These are phyloP conservation scores for Yarrowia galli DNA, from an alignment of 1,139 yeast species.

Conservation along the genomic window DNA sequence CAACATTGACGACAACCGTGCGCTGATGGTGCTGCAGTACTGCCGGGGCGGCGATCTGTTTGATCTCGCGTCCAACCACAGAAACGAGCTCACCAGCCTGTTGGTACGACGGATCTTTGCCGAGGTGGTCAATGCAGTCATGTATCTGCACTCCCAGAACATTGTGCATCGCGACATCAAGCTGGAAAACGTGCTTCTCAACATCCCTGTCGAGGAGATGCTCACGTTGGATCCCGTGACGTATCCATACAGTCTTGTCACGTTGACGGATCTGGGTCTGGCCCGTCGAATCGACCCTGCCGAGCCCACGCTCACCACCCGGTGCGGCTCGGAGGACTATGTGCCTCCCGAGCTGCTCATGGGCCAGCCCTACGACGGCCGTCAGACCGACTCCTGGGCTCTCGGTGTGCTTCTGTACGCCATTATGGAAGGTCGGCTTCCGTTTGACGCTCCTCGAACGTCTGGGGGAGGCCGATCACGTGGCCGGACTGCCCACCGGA, in stretches of 20 bases:
- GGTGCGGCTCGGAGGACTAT: constrained; percentile 96
- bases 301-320: constrained; percentile 71
- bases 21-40: constrained; percentile 71
- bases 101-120: constrained; percentile 68
- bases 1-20: constrained; percentile 48
- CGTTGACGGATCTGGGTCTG: constrained; percentile 87
- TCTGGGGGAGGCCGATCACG: constrained; percentile 56
- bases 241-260: constrained; percentile 56
- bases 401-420: constrained; percentile 89
- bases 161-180: constrained; percentile 89
- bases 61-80: constrained; percentile 61
- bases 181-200: constrained; percentile 77
- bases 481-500: constrained; percentile 80
- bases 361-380: constrained; percentile 91
- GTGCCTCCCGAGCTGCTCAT: constrained; percentile 91
- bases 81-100: constrained; percentile 54
- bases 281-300: constrained; percentile 69
- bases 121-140: constrained; percentile 72
- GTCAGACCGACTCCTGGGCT: constrained; percentile 92
- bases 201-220: constrained; percentile 51
- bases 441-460: constrained; percentile 68
- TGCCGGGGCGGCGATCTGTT: constrained; percentile 86
- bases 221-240: constrained; percentile 44
- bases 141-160: constrained; percentile 70
- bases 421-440: constrained; percentile 80